Evolutionary conservation across 208 protist species (phyloP), one percentile per base, ranked within the genome.

Genomic region (Trichomonas tenax): DNA sequence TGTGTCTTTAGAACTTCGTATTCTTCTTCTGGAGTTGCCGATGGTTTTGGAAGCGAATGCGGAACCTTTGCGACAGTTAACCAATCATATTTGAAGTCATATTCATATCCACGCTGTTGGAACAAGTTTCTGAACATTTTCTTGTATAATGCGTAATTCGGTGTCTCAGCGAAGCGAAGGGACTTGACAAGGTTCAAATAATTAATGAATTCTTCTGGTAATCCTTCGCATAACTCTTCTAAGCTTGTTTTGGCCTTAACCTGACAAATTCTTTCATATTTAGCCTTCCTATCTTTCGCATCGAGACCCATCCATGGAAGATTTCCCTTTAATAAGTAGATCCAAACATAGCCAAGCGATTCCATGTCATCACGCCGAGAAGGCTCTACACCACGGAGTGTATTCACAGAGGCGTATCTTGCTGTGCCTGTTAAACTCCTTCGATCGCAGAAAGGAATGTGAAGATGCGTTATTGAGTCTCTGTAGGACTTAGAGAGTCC

Each of bases 21-120:
- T 4, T 72, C 58, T n/a, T 72, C 58, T 72, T n/a, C 58, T 72
- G 11, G 11, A 31, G 58, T 17, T 31, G 58, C 21, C 8, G 58
- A 72, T 6, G 4, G 58, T 21, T 72, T 72, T 72, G 58, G 58
- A n/a, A 72, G 26, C 1, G 58, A 72, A 6, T 21, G 58, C 26
- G 58, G 58, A 31, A 72, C 58, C 26, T 72, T 72, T 46, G 38
- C 1, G 4, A 11, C 14, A 8, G 17, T 89, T 15, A 15, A n/a
- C 99, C 99, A 99, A 97, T 99, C 99, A 97, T 99, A 99, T 72
- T 99, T 97, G 97, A 99, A 99, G 97, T 99, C 99, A 96, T 99
- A 98, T 96, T 98, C 98, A 97, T 98, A 99, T 14, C 99, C 98
- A 97, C 99, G 98, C 46, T 98, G 98, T 36, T 99, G 97, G 96